These are phyloP conservation scores for Solanum aculeatissimum DNA, from an alignment of 305 asterid species.

Conservation along the genomic window DNA sequence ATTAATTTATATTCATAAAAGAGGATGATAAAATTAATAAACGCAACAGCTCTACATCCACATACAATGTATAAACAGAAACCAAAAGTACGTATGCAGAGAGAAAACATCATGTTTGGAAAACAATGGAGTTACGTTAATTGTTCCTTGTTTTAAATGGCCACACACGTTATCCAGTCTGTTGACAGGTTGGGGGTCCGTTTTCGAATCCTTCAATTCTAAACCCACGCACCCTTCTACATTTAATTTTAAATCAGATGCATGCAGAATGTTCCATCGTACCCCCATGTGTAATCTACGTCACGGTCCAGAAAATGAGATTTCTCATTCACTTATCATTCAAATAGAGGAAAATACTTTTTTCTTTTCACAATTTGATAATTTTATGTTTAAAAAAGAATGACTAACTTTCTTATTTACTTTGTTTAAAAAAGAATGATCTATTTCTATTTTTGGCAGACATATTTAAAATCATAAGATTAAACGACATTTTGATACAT, in stretches of 20 bases:
- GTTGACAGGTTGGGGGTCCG: slow-evolving; percentile 4
- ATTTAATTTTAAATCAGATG: neutral
- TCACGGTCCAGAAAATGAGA: neutral
- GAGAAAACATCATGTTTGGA: neutral
- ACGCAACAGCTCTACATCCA: neutral
- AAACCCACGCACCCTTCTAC: neutral
- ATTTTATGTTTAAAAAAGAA: too few relatives aligned
- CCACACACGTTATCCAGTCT: neutral
- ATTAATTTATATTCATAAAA: neutral
- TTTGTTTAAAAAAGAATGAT: too few relatives aligned
- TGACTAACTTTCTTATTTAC: too few relatives aligned
- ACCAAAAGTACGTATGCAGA: neutral
- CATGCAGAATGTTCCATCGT: neutral
- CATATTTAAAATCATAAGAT: too few relatives aligned
- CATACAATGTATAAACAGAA: neutral
- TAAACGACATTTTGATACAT: too few relatives aligned
- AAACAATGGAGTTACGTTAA: neutral
- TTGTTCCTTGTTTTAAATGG: neutral
- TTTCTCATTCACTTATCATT: neutral
- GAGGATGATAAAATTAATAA: neutral
- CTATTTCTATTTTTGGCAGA: too few relatives aligned
- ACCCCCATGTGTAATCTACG: neutral
- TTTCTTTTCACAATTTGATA: too few relatives aligned
- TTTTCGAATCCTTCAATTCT: neutral
- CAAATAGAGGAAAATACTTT: neutral